These are phyloP conservation scores for Platanus orientalis DNA, from an alignment of 164 flowering plant genomes.

Conservation along the genomic window DNA sequence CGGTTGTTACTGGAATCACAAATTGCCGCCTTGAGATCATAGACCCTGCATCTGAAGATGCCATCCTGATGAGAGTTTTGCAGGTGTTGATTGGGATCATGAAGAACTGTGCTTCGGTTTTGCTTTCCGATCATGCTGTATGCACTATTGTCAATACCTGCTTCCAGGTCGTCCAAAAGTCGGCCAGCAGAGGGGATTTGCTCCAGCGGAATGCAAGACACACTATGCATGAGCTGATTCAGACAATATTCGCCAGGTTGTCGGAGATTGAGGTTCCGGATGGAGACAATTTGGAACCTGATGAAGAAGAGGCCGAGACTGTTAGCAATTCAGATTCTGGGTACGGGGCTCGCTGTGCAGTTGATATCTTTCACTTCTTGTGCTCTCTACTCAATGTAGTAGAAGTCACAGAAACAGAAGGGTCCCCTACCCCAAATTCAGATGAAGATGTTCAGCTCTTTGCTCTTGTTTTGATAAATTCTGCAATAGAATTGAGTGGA, in stretches of 20 bases:
- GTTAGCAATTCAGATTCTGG: constrained; percentile 27
- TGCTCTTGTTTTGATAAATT: constrained; percentile 68
- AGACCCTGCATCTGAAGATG: constrained; percentile 40
- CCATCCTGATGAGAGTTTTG: constrained; percentile 60
- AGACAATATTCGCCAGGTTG: constrained; percentile 50
- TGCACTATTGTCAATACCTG: constrained; percentile 73
- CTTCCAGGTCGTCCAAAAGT: constrained; percentile 71
- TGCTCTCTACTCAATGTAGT: constrained; percentile 75
- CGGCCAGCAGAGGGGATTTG: constrained; percentile 56
- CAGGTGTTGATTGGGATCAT: constrained; percentile 50
- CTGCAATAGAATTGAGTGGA: constrained; percentile 77
- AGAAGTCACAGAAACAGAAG: constrained; percentile 50
- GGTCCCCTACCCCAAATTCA: constrained; percentile 27
- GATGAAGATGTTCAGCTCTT: constrained; percentile 84
- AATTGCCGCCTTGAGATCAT: constrained; percentile 67
- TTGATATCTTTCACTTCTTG: constrained; percentile 75
- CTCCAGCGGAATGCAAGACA: constrained; percentile 66
- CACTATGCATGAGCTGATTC: constrained; percentile 79
- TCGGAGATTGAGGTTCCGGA: constrained; percentile 47
- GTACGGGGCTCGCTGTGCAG: constrained; percentile 56
- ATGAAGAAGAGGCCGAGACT: constrained; percentile 40
- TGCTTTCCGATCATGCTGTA: constrained; percentile 59
- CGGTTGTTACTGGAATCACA: constrained; percentile 48
- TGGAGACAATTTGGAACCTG: constrained; percentile 45
- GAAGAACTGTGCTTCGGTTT: constrained; percentile 45